These are phyloP conservation scores for Picochlorum sp. DNA, from an alignment of 139 green algal species.

Conservation along the genomic window DNA sequence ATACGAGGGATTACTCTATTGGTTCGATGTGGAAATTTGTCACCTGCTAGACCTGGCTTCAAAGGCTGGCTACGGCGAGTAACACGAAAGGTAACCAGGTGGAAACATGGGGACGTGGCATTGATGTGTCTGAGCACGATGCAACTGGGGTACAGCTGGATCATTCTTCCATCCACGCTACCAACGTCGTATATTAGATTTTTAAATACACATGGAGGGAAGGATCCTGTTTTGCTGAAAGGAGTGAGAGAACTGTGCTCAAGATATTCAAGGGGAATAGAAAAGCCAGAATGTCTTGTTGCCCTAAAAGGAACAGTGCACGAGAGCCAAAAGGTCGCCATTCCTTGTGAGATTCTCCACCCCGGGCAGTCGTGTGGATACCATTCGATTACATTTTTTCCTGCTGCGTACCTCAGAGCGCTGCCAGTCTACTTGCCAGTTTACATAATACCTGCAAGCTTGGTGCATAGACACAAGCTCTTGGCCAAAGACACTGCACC, in stretches of 20 bases:
- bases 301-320: conserved; percentile 23
- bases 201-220: conserved; percentile 69
- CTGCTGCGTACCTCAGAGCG: conserved; percentile 44
- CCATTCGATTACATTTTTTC: conserved; percentile 42
- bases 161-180: conserved; percentile 63
- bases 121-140: conserved; percentile 53
- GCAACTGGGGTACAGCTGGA: conserved; percentile 67
- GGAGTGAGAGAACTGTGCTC: conserved; percentile 14
- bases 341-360: conserved; percentile 53
- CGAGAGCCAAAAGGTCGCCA: neutral
- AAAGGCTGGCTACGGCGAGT: no score
- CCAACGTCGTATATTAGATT: conserved; percentile 67
- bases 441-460: conserved; percentile 58
- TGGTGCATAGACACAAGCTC: conserved; percentile 76
- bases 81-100: conserved; percentile 58
- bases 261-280: neutral
- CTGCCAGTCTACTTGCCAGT: conserved; percentile 64
- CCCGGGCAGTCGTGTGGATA: conserved; percentile 42
- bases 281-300: no score
- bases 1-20: conserved; percentile 76
- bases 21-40: conserved; percentile 74
- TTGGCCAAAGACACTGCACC: conserved; percentile 20
- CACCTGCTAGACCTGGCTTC: conserved; percentile 15
- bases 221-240: conserved; percentile 8
- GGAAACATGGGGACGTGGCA: conserved; percentile 65